Conservation (phyloP, 1,284 basidiomycete genomes). For the Sphagnurus paluster region DNA sequence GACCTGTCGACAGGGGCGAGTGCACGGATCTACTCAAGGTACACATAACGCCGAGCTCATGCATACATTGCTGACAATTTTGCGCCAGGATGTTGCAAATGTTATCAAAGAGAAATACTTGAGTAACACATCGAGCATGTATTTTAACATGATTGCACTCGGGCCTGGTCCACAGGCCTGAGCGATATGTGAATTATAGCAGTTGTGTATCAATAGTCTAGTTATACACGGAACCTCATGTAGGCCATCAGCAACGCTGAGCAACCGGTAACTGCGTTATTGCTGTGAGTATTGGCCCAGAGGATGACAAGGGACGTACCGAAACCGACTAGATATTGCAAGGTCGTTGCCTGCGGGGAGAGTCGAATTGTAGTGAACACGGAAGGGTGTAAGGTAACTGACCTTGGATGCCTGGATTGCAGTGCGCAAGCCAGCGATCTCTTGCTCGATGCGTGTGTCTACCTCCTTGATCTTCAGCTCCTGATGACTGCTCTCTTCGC, state of each 20-base stretch:
- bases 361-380: constrained; percentile 2
- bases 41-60: constrained; percentile 16
- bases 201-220: constrained; percentile 5
- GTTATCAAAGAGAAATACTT: constrained; percentile 71
- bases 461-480: constrained; percentile 99
- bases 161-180: constrained; percentile 21
- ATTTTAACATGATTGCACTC: constrained; percentile 57
- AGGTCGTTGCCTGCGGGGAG: constrained; percentile 64
- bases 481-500: constrained; percentile 91
- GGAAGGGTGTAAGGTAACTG: constrained; percentile 21
- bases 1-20: constrained; percentile 78
- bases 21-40: constrained; percentile 64
- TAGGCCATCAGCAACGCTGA: constrained; percentile 88
- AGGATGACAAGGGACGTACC: constrained; percentile 46
- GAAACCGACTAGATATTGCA: constrained; percentile 83
- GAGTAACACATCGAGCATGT: constrained; percentile 49
- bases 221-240: constrained; percentile 60
- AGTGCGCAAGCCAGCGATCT: constrained; percentile 89
- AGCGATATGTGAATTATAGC: not conserved
- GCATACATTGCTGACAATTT: no score
- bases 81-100: constrained; percentile 64
- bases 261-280: constrained; percentile 85
- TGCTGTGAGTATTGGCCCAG: no score
- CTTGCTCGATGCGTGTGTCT: constrained; percentile 95
- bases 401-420: constrained; percentile 92